phyloP scores from a whole-genome alignment of 257 asterid genomes.

The Penstemon davidsonii region DNA sequence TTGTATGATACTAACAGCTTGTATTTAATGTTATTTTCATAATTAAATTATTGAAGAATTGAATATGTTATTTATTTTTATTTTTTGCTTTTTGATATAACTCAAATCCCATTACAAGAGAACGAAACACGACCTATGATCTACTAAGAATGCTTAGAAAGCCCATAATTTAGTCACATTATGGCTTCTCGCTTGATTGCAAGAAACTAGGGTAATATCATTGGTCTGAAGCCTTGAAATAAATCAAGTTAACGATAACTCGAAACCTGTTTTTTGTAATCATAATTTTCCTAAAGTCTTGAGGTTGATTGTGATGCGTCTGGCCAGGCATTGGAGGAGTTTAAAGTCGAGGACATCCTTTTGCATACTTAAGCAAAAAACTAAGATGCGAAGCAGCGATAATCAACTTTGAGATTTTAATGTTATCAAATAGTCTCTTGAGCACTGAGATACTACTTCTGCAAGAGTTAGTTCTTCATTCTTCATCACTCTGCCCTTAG shows the following conservation, averaged over 20 bases:
- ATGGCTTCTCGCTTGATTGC: background rate
- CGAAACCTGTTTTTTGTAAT: background rate
- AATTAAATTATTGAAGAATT: too few species aligned
- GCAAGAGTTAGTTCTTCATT: background rate
- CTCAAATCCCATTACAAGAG: background rate
- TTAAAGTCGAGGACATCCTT: background rate
- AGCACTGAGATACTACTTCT: too few species aligned
- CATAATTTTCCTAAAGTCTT: background rate
- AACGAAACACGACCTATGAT: slow-evolving; percentile 11
- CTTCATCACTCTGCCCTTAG: background rate
- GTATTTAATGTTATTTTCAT: slow-evolving; percentile 16
- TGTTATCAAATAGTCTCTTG: background rate
- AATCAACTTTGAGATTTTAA: too few species aligned
- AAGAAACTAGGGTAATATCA: background rate
- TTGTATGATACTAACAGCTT: background rate
- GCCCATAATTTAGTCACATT: background rate
- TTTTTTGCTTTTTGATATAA: slow-evolving; percentile 3
- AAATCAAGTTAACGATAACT: background rate
- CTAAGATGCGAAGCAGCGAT: too few species aligned
- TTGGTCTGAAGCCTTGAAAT: background rate
- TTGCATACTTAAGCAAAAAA: too few species aligned
- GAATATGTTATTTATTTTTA: background rate
- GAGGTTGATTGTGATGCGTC: background rate
- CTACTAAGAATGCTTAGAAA: slow-evolving; percentile 17
- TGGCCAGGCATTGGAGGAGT: background rate